Conservation (phyloP, 2,329 filamentous ascomycete genomes). For the Scedosporium minutisporum region DNA sequence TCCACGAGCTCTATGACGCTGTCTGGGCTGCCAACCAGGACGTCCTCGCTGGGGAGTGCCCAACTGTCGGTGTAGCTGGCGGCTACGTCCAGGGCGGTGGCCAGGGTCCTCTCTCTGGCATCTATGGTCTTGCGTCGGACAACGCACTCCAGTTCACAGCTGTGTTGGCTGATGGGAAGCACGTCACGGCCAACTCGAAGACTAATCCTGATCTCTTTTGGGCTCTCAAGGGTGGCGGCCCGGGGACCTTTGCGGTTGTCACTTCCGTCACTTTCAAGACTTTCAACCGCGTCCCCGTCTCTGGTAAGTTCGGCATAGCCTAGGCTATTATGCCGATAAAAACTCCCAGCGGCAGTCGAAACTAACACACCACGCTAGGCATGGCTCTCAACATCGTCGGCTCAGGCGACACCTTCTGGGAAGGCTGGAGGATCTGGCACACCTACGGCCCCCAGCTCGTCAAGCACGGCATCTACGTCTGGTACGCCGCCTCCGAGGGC, state of each 20-base stretch:
- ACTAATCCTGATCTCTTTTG: constrained; percentile 51
- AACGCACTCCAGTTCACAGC: constrained; percentile 47
- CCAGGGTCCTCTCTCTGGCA: constrained; percentile 41
- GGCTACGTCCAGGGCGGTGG: constrained; percentile 54
- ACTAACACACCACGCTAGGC: not conserved
- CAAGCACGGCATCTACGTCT: constrained; percentile 30
- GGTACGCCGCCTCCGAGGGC: constrained; percentile 37
- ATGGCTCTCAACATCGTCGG: constrained; percentile 11
- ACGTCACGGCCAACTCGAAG: constrained; percentile 34
- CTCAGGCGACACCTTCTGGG: constrained; percentile 33
- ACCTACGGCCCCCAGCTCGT: constrained; percentile 28
- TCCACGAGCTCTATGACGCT: constrained; percentile 40
- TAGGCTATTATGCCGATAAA: no score
- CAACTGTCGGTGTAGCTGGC: constrained; percentile 46
- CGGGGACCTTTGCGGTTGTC: constrained; percentile 49
- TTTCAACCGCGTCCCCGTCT: constrained; percentile 31
- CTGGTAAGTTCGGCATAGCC: constrained; percentile 17
- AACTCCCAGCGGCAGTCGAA: not conserved
- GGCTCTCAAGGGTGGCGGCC: constrained; percentile 52
- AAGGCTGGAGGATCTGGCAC: constrained; percentile 38
- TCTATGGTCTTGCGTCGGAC: constrained; percentile 47
- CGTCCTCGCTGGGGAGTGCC: constrained; percentile 45
- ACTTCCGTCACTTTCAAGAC: constrained; percentile 43
- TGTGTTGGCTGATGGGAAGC: constrained; percentile 37
- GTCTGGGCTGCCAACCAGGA: constrained; percentile 34